A percentile compares a stretch with the other conserved stretches of the same genome.
phyloP scores from a whole-genome alignment of 495 filamentous ascomycete genomes.

The Aspergillus biplanus region DNA sequence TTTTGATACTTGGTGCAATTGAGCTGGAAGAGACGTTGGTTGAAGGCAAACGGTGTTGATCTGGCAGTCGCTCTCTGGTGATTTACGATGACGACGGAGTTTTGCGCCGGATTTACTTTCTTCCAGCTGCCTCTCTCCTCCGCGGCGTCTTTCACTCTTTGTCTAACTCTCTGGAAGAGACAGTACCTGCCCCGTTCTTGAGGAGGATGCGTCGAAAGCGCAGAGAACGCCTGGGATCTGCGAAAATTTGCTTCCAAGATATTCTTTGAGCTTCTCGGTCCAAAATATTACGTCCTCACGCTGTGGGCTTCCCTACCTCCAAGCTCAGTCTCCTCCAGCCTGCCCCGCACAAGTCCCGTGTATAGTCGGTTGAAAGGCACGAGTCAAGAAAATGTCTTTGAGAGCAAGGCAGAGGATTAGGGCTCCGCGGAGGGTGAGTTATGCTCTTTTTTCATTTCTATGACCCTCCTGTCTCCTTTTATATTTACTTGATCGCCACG shows the following conservation, averaged over 20 bases:
- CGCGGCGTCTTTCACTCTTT: conserved; percentile 5
- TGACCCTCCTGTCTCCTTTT: neutral
- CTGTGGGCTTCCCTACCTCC: neutral
- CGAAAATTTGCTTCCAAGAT: neutral
- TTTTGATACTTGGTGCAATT: neutral
- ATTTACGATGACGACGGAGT: conserved; percentile 20
- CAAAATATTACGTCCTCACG: neutral
- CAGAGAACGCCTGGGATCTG: neutral
- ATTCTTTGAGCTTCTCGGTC: neutral
- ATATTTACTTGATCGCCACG: neutral
- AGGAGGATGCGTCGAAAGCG: conserved; percentile 4
- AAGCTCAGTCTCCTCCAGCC: neutral
- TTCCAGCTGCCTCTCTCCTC: conserved; percentile 28
- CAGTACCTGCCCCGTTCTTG: neutral
- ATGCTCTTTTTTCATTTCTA: neutral
- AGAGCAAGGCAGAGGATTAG: conserved; percentile 71
- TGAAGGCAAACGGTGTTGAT: conserved; percentile 2
- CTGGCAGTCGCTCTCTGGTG: neutral
- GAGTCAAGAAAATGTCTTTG: conserved; percentile 57
- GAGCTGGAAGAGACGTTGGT: too few relatives aligned
- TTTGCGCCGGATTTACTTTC: conserved; percentile 33
- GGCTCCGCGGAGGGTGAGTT: conserved; percentile 70
- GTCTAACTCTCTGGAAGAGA: neutral
- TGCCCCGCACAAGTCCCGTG: conserved; percentile 26
- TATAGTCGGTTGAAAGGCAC: conserved; percentile 20